A percentile compares a stretch with the other conserved stretches of the same genome.
Conservation (phyloP, 1,139 yeast species). For the Magnusiomyces suaveolens region DNA sequence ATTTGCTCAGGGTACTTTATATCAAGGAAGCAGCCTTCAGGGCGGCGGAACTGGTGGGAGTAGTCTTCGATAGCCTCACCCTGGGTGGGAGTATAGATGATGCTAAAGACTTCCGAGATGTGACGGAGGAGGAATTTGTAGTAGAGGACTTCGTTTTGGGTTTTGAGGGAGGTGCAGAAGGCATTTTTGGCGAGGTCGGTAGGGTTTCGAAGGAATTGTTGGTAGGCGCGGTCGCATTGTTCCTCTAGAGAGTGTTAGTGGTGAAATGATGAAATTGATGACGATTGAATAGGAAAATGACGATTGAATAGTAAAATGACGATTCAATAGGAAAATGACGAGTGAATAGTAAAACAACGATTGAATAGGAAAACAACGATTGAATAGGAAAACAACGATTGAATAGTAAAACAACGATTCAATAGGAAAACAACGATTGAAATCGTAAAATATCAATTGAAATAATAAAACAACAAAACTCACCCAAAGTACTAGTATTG, state of each 20-base stretch:
- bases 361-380: no score
- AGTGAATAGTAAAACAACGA: no score
- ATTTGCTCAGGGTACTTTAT: conserved; percentile 52
- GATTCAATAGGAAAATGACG: no score
- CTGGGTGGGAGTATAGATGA: conserved; percentile 93
- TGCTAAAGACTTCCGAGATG: conserved; percentile 81
- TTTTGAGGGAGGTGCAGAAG: conserved; percentile 84
- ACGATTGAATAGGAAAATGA: no score
- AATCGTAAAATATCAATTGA: no score
- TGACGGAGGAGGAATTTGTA: conserved; percentile 81
- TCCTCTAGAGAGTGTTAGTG: conserved; percentile 36
- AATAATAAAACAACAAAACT: background rate
- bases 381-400: no score
- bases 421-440: no score
- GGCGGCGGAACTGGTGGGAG: conserved; percentile 84
- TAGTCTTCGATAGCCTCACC: conserved; percentile 94
- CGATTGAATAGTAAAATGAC: no score
- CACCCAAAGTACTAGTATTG: conserved; percentile 59
- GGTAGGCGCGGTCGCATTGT: conserved; percentile 85
- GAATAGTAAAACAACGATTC: no score
- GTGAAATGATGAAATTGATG: background rate
- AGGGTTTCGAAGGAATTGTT: conserved; percentile 65
- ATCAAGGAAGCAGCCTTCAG: conserved; percentile 90
- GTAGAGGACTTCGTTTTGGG: conserved; percentile 83
- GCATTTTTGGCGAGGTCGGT: conserved; percentile 88